Evolutionary conservation across 2,329 filamentous ascomycete species (phyloP), one percentile per base, ranked within the genome.

Genomic region (Pezicula carpinea): DNA sequence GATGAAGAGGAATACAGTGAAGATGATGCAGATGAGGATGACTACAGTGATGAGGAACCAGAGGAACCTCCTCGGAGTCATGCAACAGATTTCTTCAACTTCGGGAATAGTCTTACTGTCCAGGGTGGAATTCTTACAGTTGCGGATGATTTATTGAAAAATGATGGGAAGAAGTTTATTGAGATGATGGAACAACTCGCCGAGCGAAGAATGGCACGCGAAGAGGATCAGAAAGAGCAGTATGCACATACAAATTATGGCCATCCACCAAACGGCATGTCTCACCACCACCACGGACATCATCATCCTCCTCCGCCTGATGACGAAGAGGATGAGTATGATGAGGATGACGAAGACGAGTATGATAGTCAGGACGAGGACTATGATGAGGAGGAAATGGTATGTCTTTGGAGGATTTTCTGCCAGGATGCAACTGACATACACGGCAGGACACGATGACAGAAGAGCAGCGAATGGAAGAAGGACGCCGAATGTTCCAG

Each of bases 161-260:
- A 99, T 69, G 93, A 99, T 69, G 93, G 93, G 62, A 96, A 95
- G 69, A 95, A 96, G 64, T 99, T 99, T 72, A 99, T 99, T 69
- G 93, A 99, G 67, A 99, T 99, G 93, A 99, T 99, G 93, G 93
- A 99, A 68, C 92, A 97, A 71, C 79, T 99, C 60, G 93, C 93
- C 32, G 93, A 99, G 71, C 88, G 92, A 60, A 83, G 93, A 60
- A 96, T 99, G 92, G 89, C 91, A 64, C 85, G 93, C 58, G 92
- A 97, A 72, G 91, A 93, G 70, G 90, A 96, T 64, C 88, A 89
- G 43, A 83, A 84, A 52, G 75, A 80, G 56, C 74, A 79, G 58
- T 64, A 59, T 57, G 80, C 81, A 60, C 76, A 83, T 63, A 75
- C 83, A 47, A 75, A 76, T 63, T 79, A 76, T 48, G 68, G 68